Evolutionary conservation across 2,329 filamentous ascomycete genomes (phyloP).

Genomic region (Dactylonectria macrodidyma): DNA sequence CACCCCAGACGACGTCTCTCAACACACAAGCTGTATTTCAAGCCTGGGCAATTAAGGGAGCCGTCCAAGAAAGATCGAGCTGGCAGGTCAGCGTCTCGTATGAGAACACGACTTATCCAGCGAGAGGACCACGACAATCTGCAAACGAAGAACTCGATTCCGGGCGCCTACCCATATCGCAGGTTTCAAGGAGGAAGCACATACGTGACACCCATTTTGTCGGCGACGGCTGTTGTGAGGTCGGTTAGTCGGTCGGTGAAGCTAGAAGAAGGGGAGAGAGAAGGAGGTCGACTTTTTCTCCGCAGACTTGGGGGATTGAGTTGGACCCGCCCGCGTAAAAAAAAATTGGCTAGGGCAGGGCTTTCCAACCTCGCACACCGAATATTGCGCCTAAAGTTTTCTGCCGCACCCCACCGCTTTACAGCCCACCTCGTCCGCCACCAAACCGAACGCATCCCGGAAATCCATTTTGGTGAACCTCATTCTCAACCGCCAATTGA

Average conservation of each 20-base stretch:
- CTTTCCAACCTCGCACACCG: constrained; percentile 46
- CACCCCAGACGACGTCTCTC: constrained; percentile 78
- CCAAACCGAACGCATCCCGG: constrained; percentile 44
- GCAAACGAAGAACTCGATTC: constrained; percentile 63
- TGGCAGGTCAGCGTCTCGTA: constrained; percentile 66
- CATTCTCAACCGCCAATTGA: constrained; percentile 55
- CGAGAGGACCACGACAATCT: constrained; percentile 90
- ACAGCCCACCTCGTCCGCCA: constrained; percentile 46
- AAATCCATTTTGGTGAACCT: constrained; percentile 46
- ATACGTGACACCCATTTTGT: constrained; percentile 69
- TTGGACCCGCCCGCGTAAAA: constrained; percentile 24
- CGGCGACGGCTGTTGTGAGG: constrained; percentile 56
- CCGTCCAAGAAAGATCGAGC: constrained; percentile 82
- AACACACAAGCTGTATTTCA: constrained; percentile 63
- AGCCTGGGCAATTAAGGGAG: constrained; percentile 70
- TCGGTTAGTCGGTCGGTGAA: constrained; percentile 55
- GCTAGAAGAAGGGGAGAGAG: constrained; percentile 32
- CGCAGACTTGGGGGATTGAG: constrained; percentile 32
- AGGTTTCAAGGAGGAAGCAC: constrained; percentile 58
- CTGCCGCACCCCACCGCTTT: constrained; percentile 58
- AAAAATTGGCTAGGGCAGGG: constrained; percentile 53
- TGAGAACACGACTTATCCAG: constrained; percentile 67
- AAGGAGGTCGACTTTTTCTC: constrained; percentile 37
- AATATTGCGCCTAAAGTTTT: constrained; percentile 43
- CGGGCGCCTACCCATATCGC: constrained; percentile 58